Conservation (phyloP, 345 rosid species). For the Citrus unshiu region DNA sequence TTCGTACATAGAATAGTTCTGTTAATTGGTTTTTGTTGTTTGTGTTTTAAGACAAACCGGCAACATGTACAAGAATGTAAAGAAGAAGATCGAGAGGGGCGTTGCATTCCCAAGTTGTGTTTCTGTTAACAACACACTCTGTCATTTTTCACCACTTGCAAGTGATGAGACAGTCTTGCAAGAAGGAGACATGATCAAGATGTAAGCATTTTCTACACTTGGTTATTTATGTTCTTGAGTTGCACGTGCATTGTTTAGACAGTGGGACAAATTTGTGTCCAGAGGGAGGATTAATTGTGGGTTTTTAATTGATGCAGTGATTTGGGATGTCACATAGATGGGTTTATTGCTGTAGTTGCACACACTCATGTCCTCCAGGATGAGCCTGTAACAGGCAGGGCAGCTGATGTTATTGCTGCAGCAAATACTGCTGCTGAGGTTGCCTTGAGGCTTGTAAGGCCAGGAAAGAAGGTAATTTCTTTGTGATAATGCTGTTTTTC, state of each 20-base stretch:
- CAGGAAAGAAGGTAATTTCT: conserved; percentile 78
- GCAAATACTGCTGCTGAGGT: conserved; percentile 97
- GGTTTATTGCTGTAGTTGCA: conserved; percentile 93
- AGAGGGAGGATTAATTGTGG: neutral
- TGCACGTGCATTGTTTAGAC: neutral
- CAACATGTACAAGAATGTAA: conserved; percentile 85
- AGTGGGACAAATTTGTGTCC: neutral
- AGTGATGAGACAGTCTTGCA: conserved; percentile 71
- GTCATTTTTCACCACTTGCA: conserved; percentile 91
- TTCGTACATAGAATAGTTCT: too few relatives aligned
- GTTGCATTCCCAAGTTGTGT: conserved; percentile 94
- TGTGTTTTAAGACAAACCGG: conserved; percentile 61
- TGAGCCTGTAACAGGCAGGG: conserved; percentile 65
- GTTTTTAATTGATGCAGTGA: conserved; percentile 46
- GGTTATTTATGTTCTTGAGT: neutral
- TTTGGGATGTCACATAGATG: conserved; percentile 97
- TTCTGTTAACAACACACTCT: conserved; percentile 82
- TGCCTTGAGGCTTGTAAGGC: conserved; percentile 95
- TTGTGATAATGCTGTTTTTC: neutral
- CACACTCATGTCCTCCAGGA: conserved; percentile 83
- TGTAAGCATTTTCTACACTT: conserved; percentile 39
- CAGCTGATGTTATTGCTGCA: conserved; percentile 92
- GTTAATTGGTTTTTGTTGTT: neutral
- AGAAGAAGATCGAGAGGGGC: conserved; percentile 92
- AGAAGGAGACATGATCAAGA: conserved; percentile 86